phyloP scores from a whole-genome alignment of 208 protist species.

The Herpetomonas samuelpessoai region DNA sequence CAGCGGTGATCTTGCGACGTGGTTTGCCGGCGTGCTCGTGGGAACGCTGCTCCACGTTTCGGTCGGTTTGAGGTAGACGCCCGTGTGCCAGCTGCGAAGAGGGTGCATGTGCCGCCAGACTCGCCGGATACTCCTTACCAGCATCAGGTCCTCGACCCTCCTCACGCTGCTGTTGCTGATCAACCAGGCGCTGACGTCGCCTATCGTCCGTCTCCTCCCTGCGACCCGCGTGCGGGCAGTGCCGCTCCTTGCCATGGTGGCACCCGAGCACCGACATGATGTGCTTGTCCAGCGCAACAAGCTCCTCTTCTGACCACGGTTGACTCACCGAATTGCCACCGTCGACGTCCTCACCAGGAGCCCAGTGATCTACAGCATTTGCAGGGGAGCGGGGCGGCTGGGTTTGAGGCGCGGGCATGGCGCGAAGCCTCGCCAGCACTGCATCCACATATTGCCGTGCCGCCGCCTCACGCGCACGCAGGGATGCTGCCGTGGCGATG shows the following conservation, averaged over 20 bases:
- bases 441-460: conserved; percentile 2
- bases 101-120: too few species aligned
- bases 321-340: not conserved
- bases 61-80: too few species aligned
- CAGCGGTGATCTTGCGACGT: not conserved
- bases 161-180: too few species aligned
- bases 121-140: too few species aligned
- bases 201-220: not conserved
- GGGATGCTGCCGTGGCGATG: conserved; percentile 18
- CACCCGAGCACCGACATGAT: conserved; percentile 19
- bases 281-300: conserved; percentile 6
- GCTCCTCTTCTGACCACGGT: conserved; percentile 1
- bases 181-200: not conserved
- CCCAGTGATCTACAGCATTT: too few species aligned
- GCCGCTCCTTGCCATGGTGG: conserved; percentile 24
- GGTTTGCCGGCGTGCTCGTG: not conserved
- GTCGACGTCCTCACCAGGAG: too few species aligned
- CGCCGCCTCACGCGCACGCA: conserved; percentile 16
- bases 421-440: not conserved
- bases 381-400: not conserved
- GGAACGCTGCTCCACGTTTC: not conserved
- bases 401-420: not conserved
- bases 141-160: too few species aligned
- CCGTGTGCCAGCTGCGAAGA: too few species aligned
- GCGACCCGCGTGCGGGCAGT: conserved; percentile 23